Conservation (phyloP, 495 filamentous ascomycete species). For the Aspergillus funiculosus region DNA sequence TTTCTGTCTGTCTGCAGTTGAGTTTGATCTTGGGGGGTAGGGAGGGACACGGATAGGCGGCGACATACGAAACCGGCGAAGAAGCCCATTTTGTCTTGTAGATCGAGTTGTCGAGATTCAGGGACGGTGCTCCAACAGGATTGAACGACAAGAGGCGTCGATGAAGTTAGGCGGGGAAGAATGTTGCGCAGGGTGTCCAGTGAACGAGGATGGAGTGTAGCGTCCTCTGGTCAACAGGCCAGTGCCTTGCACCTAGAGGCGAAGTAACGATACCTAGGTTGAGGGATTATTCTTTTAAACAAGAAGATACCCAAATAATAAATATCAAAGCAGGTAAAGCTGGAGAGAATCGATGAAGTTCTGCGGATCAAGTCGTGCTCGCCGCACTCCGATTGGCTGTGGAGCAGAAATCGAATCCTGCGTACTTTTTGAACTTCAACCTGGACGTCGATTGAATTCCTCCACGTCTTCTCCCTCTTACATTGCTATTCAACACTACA, state of each 20-base stretch:
- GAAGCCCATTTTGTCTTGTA: slow-evolving; percentile 75
- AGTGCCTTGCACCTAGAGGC: too few species aligned
- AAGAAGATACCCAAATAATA: not conserved
- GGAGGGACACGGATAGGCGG: too few species aligned
- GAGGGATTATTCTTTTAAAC: not conserved
- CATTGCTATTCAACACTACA: too few species aligned
- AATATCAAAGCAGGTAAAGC: not conserved
- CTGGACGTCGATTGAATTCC: slow-evolving; percentile 1
- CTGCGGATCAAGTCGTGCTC: slow-evolving; percentile 27
- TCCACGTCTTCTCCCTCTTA: too few species aligned
- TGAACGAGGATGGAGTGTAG: too few species aligned
- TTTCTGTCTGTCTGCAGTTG: too few species aligned
- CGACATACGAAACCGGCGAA: slow-evolving; percentile 72
- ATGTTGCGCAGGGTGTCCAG: too few species aligned
- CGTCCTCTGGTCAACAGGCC: too few species aligned
- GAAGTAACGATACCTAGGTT: too few species aligned
- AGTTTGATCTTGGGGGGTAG: slow-evolving; percentile 15
- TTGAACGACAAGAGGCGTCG: too few species aligned
- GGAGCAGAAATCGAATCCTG: slow-evolving; percentile 35
- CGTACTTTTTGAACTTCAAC: slow-evolving; percentile 22
- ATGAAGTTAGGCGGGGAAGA: too few species aligned
- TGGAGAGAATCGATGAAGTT: not conserved
- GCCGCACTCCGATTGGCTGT: slow-evolving; percentile 41
- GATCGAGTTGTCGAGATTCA: not conserved
- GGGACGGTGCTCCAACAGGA: too few species aligned